phyloP scores from a whole-genome alignment of 2,329 filamentous ascomycete species.

The Emydomyces testavorans region DNA sequence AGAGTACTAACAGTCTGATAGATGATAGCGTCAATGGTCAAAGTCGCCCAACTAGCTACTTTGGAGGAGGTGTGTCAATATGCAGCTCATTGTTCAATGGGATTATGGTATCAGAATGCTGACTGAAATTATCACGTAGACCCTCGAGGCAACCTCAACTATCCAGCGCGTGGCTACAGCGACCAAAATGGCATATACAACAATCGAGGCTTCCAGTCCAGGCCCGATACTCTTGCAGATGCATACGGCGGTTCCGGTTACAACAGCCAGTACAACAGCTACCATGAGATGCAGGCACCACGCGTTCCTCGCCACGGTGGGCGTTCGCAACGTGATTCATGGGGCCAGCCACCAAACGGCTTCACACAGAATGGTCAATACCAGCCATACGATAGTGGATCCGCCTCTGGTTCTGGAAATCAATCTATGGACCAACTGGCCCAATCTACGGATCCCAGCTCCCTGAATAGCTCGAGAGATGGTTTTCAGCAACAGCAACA shows the following conservation, averaged over 20 bases:
- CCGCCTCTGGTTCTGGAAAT: constrained; percentile 53
- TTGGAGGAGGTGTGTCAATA: too few relatives aligned
- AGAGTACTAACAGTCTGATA: constrained; percentile 4
- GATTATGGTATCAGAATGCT: neutral
- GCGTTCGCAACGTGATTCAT: constrained; percentile 29
- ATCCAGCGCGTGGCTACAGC: constrained; percentile 21
- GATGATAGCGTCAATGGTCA: constrained; percentile 27
- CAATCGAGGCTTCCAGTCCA: constrained; percentile 29
- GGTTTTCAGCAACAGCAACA: constrained; percentile 45
- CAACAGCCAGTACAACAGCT: constrained; percentile 32
- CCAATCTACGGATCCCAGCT: constrained; percentile 82
- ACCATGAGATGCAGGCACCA: constrained; percentile 20
- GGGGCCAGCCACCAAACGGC: constrained; percentile 19
- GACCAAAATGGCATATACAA: constrained; percentile 26
- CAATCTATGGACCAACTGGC: constrained; percentile 59
- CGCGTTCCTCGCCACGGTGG: constrained; percentile 25
- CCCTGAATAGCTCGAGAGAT: constrained; percentile 85
- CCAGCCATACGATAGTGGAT: constrained; percentile 75
- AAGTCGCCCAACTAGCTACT: constrained; percentile 53
- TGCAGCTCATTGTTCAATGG: too few relatives aligned
- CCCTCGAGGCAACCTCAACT: constrained; percentile 8
- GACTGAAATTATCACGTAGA: neutral
- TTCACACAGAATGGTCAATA: constrained; percentile 49
- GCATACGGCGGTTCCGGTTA: constrained; percentile 36
- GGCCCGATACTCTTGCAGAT: constrained; percentile 38